A percentile compares a stretch with the other conserved stretches of the same genome.
Evolutionary conservation across 202 grass and related monocot genomes (phyloP).

Genomic region (Schoenoplectus tabernaemontani): DNA sequence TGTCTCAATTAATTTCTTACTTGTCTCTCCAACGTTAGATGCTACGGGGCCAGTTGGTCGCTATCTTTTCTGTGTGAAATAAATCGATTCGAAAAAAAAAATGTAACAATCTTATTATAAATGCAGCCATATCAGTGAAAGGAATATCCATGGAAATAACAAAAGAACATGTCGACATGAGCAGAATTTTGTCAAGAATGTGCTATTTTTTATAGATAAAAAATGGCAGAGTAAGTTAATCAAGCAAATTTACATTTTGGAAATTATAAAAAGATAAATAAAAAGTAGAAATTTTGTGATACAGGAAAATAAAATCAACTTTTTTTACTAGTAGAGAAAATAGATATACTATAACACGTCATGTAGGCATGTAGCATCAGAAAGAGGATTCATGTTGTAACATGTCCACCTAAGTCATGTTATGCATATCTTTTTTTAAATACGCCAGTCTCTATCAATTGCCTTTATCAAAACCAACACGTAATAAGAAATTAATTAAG

Average conservation of each 20-base stretch:
- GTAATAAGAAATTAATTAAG: background rate
- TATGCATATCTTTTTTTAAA: too few relatives aligned
- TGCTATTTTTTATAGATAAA: background rate
- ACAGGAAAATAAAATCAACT: too few relatives aligned
- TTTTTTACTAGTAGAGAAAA: too few relatives aligned
- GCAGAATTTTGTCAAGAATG: background rate
- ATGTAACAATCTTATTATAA: background rate
- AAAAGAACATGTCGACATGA: background rate
- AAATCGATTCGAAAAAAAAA: background rate
- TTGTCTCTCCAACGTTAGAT: background rate
- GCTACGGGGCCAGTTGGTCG: background rate
- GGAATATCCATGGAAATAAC: background rate
- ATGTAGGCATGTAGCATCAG: too few relatives aligned
- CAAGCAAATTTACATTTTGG: background rate
- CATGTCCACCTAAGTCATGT: too few relatives aligned
- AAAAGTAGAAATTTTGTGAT: background rate
- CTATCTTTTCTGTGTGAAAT: background rate
- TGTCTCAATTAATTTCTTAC: background rate
- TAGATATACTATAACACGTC: too few relatives aligned
- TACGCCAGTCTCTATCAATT: background rate
- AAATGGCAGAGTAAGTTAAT: background rate
- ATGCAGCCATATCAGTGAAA: background rate
- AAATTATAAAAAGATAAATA: background rate
- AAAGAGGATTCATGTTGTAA: background rate
- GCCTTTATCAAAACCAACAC: background rate